Conservation (phyloP, 169 alveolate genomes). For the Eimeria acervulina region DNA sequence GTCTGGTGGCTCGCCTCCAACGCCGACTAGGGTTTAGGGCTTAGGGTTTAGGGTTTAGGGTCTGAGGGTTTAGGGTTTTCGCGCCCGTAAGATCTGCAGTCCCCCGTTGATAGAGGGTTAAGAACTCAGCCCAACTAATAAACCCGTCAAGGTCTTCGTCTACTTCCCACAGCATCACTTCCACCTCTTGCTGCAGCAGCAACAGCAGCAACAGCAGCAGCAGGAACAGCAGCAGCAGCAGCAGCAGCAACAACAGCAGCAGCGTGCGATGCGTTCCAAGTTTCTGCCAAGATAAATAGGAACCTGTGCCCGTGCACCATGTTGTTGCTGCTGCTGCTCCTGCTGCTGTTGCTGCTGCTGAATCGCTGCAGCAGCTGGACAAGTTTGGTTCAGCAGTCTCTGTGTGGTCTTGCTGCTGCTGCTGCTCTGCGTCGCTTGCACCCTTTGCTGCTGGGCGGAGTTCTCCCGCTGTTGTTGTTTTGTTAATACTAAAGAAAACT, state of each 20-base stretch:
- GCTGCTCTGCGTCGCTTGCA: background rate
- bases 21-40: background rate
- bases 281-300: background rate
- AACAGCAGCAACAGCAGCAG: conserved; percentile 48
- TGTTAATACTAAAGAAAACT: no score
- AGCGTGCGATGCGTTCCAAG: background rate
- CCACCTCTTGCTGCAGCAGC: conserved; percentile 87
- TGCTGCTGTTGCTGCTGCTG: conserved; percentile 26
- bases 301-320: background rate
- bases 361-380: background rate
- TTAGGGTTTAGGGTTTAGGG: conserved; percentile 36
- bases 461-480: background rate
- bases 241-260: background rate
- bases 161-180: conserved; percentile 95
- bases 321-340: no score
- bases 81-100: conserved; percentile 90
- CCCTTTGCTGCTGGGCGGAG: background rate
- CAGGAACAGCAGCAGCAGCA: background rate
- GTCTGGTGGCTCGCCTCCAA: background rate
- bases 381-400: background rate
- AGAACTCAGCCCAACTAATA: conserved; percentile 93
- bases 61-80: conserved; percentile 47
- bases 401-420: conserved; percentile 12
- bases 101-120: conserved; percentile 94
- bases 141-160: conserved; percentile 95